Conservation (phyloP, 2,329 filamentous ascomycete species). For the Venturia oleaginea region DNA sequence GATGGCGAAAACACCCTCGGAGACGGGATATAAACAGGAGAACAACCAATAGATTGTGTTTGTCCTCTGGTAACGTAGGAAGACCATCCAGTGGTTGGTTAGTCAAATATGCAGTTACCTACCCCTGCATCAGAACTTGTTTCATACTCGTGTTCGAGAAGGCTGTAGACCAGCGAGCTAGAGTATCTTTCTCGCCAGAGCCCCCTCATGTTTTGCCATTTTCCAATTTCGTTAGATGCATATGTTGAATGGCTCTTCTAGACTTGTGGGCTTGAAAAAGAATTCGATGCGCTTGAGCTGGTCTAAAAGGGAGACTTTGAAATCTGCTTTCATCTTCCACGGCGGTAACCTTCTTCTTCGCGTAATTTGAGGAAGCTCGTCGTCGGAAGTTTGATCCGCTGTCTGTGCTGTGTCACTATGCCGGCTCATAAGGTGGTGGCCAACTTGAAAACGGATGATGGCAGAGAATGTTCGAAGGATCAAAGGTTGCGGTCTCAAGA, state of each 20-base stretch:
- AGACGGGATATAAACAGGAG: background rate
- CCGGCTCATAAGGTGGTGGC: background rate
- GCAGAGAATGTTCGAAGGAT: background rate
- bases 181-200: background rate
- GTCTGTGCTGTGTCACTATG: background rate
- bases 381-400: background rate
- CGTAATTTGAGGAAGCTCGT: background rate
- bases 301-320: background rate
- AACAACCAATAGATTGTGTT: background rate
- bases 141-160: slow-evolving; percentile 5
- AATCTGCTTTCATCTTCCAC: background rate
- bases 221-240: background rate
- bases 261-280: background rate
- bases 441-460: background rate
- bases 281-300: background rate
- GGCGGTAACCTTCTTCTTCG: background rate
- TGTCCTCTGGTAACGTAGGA: background rate
- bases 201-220: background rate
- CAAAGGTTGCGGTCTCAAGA: background rate
- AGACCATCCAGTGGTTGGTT: background rate
- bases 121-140: background rate
- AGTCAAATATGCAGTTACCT: background rate
- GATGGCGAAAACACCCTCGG: background rate
- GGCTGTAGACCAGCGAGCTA: background rate
- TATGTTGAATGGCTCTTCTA: background rate